Evolutionary conservation across 1,139 yeast genomes (phyloP), one percentile per base, ranked within the genome.

Genomic region (Debaryomyces coudertii): DNA sequence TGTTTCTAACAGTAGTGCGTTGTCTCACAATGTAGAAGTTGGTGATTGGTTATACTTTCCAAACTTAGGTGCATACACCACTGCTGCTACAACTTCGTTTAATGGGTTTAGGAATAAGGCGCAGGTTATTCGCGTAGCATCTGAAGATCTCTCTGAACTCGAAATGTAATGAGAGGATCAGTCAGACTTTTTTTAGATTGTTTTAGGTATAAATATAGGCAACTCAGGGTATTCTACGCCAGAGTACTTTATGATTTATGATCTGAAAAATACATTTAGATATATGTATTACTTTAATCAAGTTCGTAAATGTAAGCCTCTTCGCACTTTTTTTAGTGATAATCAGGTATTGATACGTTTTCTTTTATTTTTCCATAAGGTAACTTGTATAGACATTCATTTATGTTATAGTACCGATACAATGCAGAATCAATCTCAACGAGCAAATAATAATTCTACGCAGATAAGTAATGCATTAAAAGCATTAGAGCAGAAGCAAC

Each of bases 1-100:
- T 65, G 82, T 93, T 48, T 68, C 87, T 23, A 66, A 75, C 43
- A 74, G 71, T 35, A 70, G 81, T 48, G 57, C 57, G 41, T 73
- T 92, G 61, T 74, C 83, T 14, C 76, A 77, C 44, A 81, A 83
- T 41, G 83, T 90, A 42, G 73, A 75, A 35, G 86, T 87, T 42
- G 98, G 97, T 12, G 98, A 93, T 65, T 93, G 98, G 98, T 67
- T 93, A 49, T 89, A 85, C 67, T 92, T 93, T 68, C 77, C 85
- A 39, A 77, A 84, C 53, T 70, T 89, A 52, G 99, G 99, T 12
- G 98, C 99, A n/a, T 93, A 93, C 68, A 92, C 98, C 9, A 75
- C 86, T 30, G 89, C 93, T 36, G 97, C 98, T 7, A 81, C 95
- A 30, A 89, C 97, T 11, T 78, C 83, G 40, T 92, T 92, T 73